Evolutionary conservation across 2,329 filamentous ascomycete species (phyloP).

Genomic region (Aureobasidium vineae): DNA sequence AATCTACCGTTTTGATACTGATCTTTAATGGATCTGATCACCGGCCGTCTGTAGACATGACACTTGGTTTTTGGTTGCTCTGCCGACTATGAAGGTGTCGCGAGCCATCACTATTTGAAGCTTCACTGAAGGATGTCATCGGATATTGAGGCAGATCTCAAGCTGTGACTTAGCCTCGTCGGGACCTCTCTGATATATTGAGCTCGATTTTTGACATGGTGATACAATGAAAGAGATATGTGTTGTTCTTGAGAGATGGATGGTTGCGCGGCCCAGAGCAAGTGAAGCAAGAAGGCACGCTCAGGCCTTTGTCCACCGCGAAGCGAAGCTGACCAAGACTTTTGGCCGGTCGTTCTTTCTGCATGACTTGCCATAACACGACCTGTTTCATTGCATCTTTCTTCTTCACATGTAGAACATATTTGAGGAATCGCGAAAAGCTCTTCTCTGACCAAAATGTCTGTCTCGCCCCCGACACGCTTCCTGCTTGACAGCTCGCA

Average conservation of each 20-base stretch:
- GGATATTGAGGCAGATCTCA: no score
- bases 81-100: no score
- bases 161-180: background rate
- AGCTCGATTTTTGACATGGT: background rate
- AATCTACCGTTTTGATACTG: no score
- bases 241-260: background rate
- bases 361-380: background rate
- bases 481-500: no score
- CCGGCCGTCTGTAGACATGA: no score
- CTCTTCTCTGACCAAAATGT: no score
- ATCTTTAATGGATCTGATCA: no score
- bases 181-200: background rate
- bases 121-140: no score
- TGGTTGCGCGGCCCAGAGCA: background rate
- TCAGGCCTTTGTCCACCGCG: background rate
- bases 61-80: no score
- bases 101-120: no score
- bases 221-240: background rate
- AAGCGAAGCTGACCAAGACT: background rate
- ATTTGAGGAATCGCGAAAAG: no score
- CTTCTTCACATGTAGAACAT: background rate
- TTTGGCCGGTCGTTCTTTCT: background rate
- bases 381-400: background rate
- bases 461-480: no score
- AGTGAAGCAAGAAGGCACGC: background rate